Base-by-base conservation (phyloP, 306 rosid species). In the Trifolium fragiferum region DNA sequence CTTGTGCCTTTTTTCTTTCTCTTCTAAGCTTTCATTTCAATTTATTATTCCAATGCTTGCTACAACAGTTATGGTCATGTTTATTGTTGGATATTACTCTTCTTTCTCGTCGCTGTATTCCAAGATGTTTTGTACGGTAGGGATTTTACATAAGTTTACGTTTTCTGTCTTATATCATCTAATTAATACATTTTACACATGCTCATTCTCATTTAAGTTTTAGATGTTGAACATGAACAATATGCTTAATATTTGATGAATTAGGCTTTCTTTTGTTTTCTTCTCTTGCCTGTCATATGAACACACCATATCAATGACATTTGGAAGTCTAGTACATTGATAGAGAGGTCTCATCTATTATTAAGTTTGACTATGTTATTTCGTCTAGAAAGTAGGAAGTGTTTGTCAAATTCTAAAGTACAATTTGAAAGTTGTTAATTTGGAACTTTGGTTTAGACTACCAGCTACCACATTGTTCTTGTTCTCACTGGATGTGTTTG, bases 361-460 rank as follows among this genome's bases (percentile, higher is more conserved):
- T 30, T 12, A 30, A 60, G 66, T 43, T 60, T 60, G 66, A 60
- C 43, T 8, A 7, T 32, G 20, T 61, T 19, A 21, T 32, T 61
- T 11, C 6, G 23, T 32, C 12, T 32, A 61, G 41, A 32, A 60
- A 61, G 43, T 61, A 32, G 43, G 66, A 61, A 61, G 23, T 20
- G 57, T 67, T 57, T 77, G 14, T 40, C 10, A 49, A 72, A 66
- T 59, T 59, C 68, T 54, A 69, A 53, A 19, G 10, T 59, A 63
- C 16, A 3, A 19, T 70, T 25, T 32, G 18, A 55, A 70, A 47
- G 66, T 19, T 64, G 40, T 72, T 69, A 21, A 15, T 21, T 53
- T 14, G 37, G 15, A 80, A 13, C 57, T 27, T 8, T 80, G 73
- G 18, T 10, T 53, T 18, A 3, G 54, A 37, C 46, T 76, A 23